phyloP scores from a whole-genome alignment of 441 rosid species.

The Codiaeum variegatum region DNA sequence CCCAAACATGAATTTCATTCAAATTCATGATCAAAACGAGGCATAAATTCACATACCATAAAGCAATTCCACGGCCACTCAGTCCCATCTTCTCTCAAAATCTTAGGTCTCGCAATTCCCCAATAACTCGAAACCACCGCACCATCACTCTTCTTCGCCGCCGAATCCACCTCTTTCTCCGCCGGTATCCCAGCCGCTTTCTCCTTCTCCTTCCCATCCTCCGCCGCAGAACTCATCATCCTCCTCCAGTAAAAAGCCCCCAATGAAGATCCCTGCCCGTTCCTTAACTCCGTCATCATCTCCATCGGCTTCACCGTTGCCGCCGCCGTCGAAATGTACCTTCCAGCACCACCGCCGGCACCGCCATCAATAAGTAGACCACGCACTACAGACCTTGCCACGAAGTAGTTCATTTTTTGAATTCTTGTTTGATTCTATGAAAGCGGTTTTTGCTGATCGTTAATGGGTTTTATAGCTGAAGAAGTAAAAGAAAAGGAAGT shows the following conservation, averaged over 20 bases:
- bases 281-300: neutral
- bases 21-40: too few relatives aligned
- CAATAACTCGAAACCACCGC: conserved; percentile 43
- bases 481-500: neutral
- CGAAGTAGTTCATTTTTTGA: neutral
- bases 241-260: conserved; percentile 23
- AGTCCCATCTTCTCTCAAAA: conserved; percentile 57
- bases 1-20: too few relatives aligned
- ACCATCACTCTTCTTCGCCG: neutral
- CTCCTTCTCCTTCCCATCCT: conserved; percentile 1
- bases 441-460: neutral
- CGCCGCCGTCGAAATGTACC: neutral
- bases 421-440: neutral
- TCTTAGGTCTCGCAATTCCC: conserved; percentile 56
- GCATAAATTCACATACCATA: conserved; percentile 38
- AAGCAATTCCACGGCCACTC: conserved; percentile 80
- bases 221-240: conserved; percentile 30
- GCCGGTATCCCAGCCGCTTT: conserved; percentile 12
- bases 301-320: neutral
- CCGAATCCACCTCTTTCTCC: conserved; percentile 18
- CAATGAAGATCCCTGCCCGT: too few relatives aligned
- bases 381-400: conserved; percentile 1
- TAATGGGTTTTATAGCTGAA: neutral
- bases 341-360: neutral
- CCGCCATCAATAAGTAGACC: neutral